phyloP scores from a whole-genome alignment of 2,329 filamentous ascomycete genomes.

The Gremmenia infestans region DNA sequence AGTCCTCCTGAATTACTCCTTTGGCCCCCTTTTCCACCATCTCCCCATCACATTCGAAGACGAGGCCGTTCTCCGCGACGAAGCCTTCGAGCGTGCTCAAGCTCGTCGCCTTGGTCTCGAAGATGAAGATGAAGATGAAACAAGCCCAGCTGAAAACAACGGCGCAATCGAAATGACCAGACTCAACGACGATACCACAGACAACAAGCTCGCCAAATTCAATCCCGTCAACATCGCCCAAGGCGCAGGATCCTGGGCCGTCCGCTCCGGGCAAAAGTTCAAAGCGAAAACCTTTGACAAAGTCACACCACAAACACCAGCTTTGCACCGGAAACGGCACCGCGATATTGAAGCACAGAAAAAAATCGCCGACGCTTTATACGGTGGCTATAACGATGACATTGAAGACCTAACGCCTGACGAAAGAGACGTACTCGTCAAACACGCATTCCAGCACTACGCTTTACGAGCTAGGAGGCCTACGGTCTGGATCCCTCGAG shows the following conservation, averaged over 20 bases:
- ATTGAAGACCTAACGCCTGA: slow-evolving; percentile 90
- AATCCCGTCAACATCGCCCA: slow-evolving; percentile 28
- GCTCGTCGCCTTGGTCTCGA: slow-evolving; percentile 62
- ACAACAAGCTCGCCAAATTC: slow-evolving; percentile 20
- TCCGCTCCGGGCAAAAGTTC: slow-evolving; percentile 24
- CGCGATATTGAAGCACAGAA: slow-evolving; percentile 68
- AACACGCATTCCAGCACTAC: slow-evolving; percentile 84
- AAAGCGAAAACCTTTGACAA: slow-evolving; percentile 35
- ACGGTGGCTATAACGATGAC: slow-evolving; percentile 83
- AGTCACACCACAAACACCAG: slow-evolving; percentile 14
- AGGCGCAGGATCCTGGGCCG: slow-evolving; percentile 27
- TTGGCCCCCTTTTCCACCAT: slow-evolving; percentile 80
- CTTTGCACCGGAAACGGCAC: slow-evolving; percentile 35
- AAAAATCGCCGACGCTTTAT: slow-evolving; percentile 72
- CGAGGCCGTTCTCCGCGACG: slow-evolving; percentile 84
- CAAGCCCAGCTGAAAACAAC: slow-evolving; percentile 14
- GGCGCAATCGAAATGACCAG: slow-evolving; percentile 43
- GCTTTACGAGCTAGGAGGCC: slow-evolving; percentile 80
- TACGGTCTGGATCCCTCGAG: slow-evolving; percentile 88
- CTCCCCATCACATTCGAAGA: slow-evolving; percentile 94
- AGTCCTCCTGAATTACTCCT: slow-evolving; percentile 72
- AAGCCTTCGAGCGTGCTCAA: slow-evolving; percentile 79
- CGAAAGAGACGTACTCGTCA: slow-evolving; percentile 79
- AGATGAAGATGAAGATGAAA: slow-evolving; percentile 43
- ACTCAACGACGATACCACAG: slow-evolving; percentile 32